Base-by-base conservation (phyloP, 306 rosid species). In the Cucumis cinereus region DNA sequence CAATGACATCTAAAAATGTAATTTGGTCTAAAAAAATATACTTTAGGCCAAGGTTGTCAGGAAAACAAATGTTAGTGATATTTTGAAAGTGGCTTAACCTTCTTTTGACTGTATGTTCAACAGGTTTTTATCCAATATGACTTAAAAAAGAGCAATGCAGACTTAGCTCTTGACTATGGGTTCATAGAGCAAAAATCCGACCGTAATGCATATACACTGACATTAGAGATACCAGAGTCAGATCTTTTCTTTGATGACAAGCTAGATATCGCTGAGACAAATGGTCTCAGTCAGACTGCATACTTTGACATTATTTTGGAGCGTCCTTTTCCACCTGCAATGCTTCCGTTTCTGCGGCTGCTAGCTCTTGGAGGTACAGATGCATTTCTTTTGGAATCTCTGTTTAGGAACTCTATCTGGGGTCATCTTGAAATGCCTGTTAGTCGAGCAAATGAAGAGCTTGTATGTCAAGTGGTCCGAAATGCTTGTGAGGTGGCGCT, bases 101-200 rank as follows among this genome's bases (percentile, higher is more conserved):
- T 11, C 43, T 50, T 72, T 50, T 50, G 57, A 43, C 38, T 41
- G 52, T 76, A 41, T 56, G 72, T 40, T 22, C 73, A 74, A 86
- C 89, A 94, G 98, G 84, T 94, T 60, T 85, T 79, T 67, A 94
- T 94, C 81, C 97, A 94, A 73, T 94, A 94, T 75, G 99, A 91
- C 72, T 59, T 87, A 47, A 90, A 85, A 54, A 94, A 94, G 87
- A 91, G 95, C 92, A 94, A 90, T 41, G 99, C 97, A 1, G 99
- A 94, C 79, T 80, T 90, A 78, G 99, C 99, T 79, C 75, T 94
- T 79, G 99, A 92, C 84, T 94, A 94, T 0, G 97, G 99, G 68
- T 92, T 94, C 88, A 83, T 89, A 75, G 98, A 94, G 81, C 79
- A 89, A 11, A 80, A 77, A 72, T 53, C 67, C 28, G 77, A 81